These are phyloP conservation scores for Pyronema omphalodes DNA, from an alignment of 495 filamentous ascomycete genomes.

Conservation along the genomic window DNA sequence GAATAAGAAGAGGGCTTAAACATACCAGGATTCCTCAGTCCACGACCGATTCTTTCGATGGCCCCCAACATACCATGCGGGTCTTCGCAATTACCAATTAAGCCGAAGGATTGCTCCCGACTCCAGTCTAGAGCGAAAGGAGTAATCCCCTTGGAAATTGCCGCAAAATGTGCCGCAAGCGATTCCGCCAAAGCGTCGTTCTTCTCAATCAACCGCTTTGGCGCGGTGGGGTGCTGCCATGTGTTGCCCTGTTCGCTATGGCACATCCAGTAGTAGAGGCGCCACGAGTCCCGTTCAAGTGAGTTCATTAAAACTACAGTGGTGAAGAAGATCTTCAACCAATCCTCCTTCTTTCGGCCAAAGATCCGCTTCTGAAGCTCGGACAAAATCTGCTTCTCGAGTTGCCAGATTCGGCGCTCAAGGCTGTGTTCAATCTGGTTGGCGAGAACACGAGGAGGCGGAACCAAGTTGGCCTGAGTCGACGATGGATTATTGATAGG, in stretches of 20 bases:
- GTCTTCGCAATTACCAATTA: slow-evolving; percentile 19
- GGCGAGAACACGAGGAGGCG: slow-evolving; percentile 20
- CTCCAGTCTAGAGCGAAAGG: slow-evolving; percentile 24
- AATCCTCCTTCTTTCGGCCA: slow-evolving; percentile 23
- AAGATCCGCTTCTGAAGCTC: slow-evolving; percentile 23
- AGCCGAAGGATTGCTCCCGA: slow-evolving; percentile 19
- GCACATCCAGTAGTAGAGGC: slow-evolving; percentile 25
- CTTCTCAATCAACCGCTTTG: slow-evolving; percentile 20
- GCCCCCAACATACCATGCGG: slow-evolving; percentile 15
- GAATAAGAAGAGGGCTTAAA: neutral
- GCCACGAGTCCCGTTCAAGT: slow-evolving; percentile 23
- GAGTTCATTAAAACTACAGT: slow-evolving; percentile 20
- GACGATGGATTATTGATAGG: slow-evolving; percentile 17
- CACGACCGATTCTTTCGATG: slow-evolving; percentile 18
- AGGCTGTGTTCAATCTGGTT: slow-evolving; percentile 24
- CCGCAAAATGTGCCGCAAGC: slow-evolving; percentile 22
- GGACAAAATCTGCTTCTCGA: slow-evolving; percentile 22
- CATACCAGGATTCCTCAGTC: slow-evolving; percentile 18
- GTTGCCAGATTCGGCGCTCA: slow-evolving; percentile 23
- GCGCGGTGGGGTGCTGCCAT: slow-evolving; percentile 21
- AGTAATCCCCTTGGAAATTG: slow-evolving; percentile 25
- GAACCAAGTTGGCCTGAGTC: slow-evolving; percentile 11
- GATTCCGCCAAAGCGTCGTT: slow-evolving; percentile 22
- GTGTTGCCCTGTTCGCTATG: slow-evolving; percentile 21
- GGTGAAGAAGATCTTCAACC: slow-evolving; percentile 22